phyloP scores from a whole-genome alignment of 148 eudicot genomes.

The Spergularia marina region DNA sequence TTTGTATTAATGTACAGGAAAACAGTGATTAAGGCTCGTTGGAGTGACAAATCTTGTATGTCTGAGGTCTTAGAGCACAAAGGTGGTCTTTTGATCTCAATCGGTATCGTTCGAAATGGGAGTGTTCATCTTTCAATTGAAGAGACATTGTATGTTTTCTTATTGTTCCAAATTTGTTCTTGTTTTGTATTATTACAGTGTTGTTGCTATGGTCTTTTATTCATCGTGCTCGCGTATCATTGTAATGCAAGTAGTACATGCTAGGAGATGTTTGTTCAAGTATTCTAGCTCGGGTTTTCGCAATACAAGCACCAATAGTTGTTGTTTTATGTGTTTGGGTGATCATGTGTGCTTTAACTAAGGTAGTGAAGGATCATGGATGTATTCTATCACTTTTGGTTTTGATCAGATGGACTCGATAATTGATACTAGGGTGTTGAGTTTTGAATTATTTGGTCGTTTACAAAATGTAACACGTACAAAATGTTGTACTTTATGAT shows the following conservation, averaged over 20 bases:
- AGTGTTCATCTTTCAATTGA: slow-evolving; percentile 64
- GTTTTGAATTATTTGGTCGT: not conserved
- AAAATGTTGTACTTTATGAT: not conserved
- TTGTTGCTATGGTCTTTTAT: not conserved
- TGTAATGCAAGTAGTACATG: too few relatives aligned
- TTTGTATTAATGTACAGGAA: slow-evolving; percentile 34
- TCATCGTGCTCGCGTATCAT: not conserved
- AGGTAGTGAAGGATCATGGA: not conserved
- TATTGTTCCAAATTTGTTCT: not conserved
- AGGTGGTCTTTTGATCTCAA: slow-evolving; percentile 64
- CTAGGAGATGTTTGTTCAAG: not conserved
- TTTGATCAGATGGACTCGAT: not conserved
- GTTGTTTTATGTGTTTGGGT: not conserved
- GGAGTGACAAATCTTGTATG: slow-evolving; percentile 68
- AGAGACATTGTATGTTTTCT: slow-evolving; percentile 69
- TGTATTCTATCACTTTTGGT: not conserved
- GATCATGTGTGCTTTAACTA: not conserved
- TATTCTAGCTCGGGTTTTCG: not conserved
- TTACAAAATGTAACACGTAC: not conserved
- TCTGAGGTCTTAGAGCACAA: slow-evolving; percentile 71
- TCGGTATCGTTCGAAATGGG: slow-evolving; percentile 63
- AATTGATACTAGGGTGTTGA: not conserved
- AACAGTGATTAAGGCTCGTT: slow-evolving; percentile 47
- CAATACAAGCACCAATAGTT: not conserved
- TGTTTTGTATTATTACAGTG: not conserved